Percentiles rank a stretch among this genome's conserved stretches.
phyloP scores from a whole-genome alignment of 768 basidiomycete species.

The Kwoniella sp. region DNA sequence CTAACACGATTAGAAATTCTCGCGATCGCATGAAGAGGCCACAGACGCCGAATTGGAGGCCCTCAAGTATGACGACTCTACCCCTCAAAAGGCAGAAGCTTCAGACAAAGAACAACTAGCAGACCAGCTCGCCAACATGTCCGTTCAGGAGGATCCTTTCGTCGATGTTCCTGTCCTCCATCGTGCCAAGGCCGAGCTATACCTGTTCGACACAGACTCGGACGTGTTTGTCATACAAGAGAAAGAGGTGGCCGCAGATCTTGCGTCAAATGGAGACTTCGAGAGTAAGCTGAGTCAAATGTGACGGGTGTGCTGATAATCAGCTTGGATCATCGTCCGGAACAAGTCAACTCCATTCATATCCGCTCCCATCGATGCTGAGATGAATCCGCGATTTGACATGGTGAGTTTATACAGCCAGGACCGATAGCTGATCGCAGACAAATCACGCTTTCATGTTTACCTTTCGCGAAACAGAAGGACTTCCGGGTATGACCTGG shows the following conservation, averaged over 20 bases:
- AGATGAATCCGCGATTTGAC: slow-evolving; percentile 44
- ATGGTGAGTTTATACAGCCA: slow-evolving; percentile 16
- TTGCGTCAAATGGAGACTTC: slow-evolving; percentile 48
- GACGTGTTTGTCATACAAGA: slow-evolving; percentile 53
- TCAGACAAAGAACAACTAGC: not conserved
- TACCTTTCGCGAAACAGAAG: slow-evolving; percentile 65
- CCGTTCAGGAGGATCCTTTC: slow-evolving; percentile 41
- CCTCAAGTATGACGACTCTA: slow-evolving; percentile 61
- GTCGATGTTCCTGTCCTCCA: slow-evolving; percentile 42
- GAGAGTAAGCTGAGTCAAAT: slow-evolving; percentile 40
- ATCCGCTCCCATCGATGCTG: slow-evolving; percentile 45
- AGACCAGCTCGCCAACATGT: not conserved
- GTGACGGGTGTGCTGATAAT: slow-evolving; percentile 5
- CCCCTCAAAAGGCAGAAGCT: not conserved
- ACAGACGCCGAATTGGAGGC: slow-evolving; percentile 66
- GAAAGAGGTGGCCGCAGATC: slow-evolving; percentile 45
- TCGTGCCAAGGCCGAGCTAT: slow-evolving; percentile 48
- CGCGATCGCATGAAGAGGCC: slow-evolving; percentile 63
- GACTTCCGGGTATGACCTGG: slow-evolving; percentile 63
- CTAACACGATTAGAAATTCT: slow-evolving; percentile 88
- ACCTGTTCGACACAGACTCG: slow-evolving; percentile 52
- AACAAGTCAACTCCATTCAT: slow-evolving; percentile 39
- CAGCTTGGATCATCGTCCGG: slow-evolving; percentile 48
- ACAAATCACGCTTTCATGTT: slow-evolving; percentile 69
- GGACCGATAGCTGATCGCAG: slow-evolving; percentile 18